Evolutionary conservation across 129 eudicot genomes (phyloP).

Genomic region (Oenanthe sinensis): DNA sequence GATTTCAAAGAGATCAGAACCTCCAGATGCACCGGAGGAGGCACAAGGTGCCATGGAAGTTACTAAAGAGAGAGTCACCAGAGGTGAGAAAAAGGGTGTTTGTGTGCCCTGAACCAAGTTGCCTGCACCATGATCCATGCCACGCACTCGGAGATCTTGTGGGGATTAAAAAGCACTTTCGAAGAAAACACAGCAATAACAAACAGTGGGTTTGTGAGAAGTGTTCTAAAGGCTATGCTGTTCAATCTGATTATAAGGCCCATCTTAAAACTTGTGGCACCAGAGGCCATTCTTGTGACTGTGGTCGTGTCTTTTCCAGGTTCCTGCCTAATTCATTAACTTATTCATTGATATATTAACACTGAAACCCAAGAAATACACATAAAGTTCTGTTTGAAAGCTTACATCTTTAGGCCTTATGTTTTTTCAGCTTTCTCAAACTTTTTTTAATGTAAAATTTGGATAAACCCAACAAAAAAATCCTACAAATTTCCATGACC

Average conservation of each 20-base stretch:
- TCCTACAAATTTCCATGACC: not conserved
- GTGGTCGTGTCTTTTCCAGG: slow-evolving; percentile 80
- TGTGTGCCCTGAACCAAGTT: slow-evolving; percentile 62
- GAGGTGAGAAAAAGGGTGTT: slow-evolving; percentile 53
- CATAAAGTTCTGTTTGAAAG: not conserved
- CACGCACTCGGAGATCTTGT: slow-evolving; percentile 67
- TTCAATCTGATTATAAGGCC: slow-evolving; percentile 74
- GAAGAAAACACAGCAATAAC: slow-evolving; percentile 59
- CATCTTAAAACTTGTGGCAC: slow-evolving; percentile 74
- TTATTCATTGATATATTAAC: no score
- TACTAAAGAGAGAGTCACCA: slow-evolving; percentile 49
- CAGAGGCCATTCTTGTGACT: slow-evolving; percentile 74
- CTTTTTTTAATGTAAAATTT: not conserved
- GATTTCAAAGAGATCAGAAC: slow-evolving; percentile 63
- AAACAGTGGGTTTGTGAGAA: slow-evolving; percentile 74
- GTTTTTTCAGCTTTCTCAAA: not conserved
- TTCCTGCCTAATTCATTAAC: not conserved
- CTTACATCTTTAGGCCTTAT: not conserved
- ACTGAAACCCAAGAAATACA: not conserved
- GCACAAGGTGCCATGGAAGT: slow-evolving; percentile 71
- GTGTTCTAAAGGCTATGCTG: slow-evolving; percentile 63
- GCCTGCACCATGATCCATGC: slow-evolving; percentile 61
- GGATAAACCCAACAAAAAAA: not conserved
- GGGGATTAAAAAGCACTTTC: slow-evolving; percentile 60
- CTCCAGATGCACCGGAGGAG: slow-evolving; percentile 66